Conservation (phyloP, 495 filamentous ascomycete species). For the Thozetella sp. region DNA sequence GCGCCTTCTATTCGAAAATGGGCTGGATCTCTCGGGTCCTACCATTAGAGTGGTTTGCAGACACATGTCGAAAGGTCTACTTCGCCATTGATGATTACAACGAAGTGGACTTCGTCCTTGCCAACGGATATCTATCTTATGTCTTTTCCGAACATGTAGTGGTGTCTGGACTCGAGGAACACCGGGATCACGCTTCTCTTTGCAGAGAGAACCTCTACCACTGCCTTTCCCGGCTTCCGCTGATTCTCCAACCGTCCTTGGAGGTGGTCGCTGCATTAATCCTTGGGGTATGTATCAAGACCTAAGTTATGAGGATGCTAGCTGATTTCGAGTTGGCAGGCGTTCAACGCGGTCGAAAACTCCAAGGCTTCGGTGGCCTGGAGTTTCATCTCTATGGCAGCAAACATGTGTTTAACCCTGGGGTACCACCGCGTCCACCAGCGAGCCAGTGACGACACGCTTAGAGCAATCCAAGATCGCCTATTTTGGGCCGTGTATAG, state of each 20-base stretch:
- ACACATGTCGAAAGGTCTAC: conserved; percentile 24
- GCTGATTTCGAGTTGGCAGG: no score
- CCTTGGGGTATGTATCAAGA: conserved; percentile 16
- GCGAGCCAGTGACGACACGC: conserved; percentile 2
- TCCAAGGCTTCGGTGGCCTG: conserved; percentile 19
- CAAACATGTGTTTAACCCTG: conserved; percentile 17
- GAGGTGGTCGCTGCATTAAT: conserved; percentile 20
- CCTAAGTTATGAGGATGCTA: no score
- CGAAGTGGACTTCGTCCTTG: conserved; percentile 22
- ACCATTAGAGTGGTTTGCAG: conserved; percentile 19
- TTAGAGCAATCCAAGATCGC: conserved; percentile 5
- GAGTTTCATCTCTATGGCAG: conserved; percentile 21
- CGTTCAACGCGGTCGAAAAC: conserved; percentile 27
- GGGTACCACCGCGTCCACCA: conserved; percentile 14
- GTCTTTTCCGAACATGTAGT: conserved; percentile 19
- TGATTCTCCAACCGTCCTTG: conserved; percentile 19
- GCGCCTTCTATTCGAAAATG: conserved; percentile 6
- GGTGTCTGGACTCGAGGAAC: conserved; percentile 9
- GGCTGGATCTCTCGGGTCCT: conserved; percentile 15
- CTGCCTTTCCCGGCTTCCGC: conserved; percentile 16
- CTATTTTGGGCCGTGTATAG: conserved; percentile 24
- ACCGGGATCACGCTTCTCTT: conserved; percentile 7
- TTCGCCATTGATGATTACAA: conserved; percentile 22
- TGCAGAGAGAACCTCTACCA: conserved; percentile 16
- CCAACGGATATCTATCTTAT: conserved; percentile 22